Evolutionary conservation across 2,329 filamentous ascomycete genomes (phyloP).

Genomic region (Nemania sp.): DNA sequence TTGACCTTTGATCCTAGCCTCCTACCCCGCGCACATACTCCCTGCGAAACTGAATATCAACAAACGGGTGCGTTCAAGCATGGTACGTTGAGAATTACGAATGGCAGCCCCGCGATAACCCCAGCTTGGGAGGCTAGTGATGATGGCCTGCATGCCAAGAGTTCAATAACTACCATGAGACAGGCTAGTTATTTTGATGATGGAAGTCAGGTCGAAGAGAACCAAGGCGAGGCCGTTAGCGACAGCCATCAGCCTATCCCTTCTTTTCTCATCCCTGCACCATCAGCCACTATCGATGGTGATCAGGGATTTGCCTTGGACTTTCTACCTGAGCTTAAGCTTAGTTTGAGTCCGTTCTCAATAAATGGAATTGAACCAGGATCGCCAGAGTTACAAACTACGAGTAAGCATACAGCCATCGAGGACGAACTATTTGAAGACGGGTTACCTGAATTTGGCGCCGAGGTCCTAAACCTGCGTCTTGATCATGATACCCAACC

Average conservation of each 20-base stretch:
- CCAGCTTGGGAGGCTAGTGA: slow-evolving; percentile 43
- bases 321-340: slow-evolving; percentile 47
- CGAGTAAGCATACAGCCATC: slow-evolving; percentile 61
- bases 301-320: slow-evolving; percentile 16
- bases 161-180: not conserved
- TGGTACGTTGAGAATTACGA: slow-evolving; percentile 72
- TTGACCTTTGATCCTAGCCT: slow-evolving; percentile 44
- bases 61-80: slow-evolving; percentile 73
- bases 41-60: slow-evolving; percentile 68
- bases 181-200: slow-evolving; percentile 35
- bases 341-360: slow-evolving; percentile 51
- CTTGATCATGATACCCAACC: slow-evolving; percentile 60
- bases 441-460: slow-evolving; percentile 48
- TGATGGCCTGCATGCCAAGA: slow-evolving; percentile 18
- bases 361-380: slow-evolving; percentile 49
- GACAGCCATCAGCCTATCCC: slow-evolving; percentile 5
- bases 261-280: not conserved
- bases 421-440: slow-evolving; percentile 64
- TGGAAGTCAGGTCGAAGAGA: slow-evolving; percentile 6
- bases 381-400: slow-evolving; percentile 56
- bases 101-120: slow-evolving; percentile 67
- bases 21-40: slow-evolving; percentile 58
- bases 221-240: not conserved
- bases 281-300: not conserved
- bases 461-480: slow-evolving; percentile 48